Percentiles rank a stretch among this genome's conserved stretches.
phyloP scores from a whole-genome alignment of 306 rosid species.

The Medicago lupulina region DNA sequence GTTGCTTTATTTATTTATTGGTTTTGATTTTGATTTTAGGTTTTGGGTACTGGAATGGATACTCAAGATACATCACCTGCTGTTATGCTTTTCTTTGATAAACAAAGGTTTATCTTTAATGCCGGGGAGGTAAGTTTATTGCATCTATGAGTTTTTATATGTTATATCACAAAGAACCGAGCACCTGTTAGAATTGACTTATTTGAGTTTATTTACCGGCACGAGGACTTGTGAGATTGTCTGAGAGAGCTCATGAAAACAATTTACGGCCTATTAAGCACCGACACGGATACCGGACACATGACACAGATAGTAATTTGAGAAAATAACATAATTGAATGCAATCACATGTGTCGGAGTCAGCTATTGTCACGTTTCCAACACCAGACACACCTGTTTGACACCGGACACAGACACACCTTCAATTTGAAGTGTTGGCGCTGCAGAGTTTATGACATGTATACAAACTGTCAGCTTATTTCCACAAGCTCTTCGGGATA shows the following conservation, averaged over 20 bases:
- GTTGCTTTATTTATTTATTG: not conserved
- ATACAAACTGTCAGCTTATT: not conserved
- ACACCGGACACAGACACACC: too few species aligned
- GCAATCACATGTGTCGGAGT: too few species aligned
- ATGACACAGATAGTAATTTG: too few species aligned
- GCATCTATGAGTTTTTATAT: not conserved
- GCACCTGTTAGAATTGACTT: not conserved
- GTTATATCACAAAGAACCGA: not conserved
- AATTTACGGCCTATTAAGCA: not conserved
- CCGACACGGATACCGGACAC: too few species aligned
- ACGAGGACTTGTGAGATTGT: not conserved
- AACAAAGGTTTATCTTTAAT: constrained; percentile 82
- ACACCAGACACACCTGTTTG: too few species aligned
- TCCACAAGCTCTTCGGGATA: too few species aligned
- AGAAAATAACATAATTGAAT: too few species aligned
- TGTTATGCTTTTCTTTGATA: constrained; percentile 87
- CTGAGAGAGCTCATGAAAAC: not conserved
- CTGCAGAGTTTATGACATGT: not conserved
- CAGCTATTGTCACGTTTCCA: too few species aligned
- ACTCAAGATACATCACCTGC: constrained; percentile 93
- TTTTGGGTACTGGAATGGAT: constrained; percentile 91
- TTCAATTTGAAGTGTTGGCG: too few species aligned
- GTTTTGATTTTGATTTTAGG: constrained; percentile 39
- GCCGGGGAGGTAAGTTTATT: constrained; percentile 76
- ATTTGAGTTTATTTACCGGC: not conserved